A percentile compares a stretch with the other conserved stretches of the same genome.
phyloP scores from a whole-genome alignment of 371 early-diverging fungal species.

The Thermomucor indicae-seudaticae region DNA sequence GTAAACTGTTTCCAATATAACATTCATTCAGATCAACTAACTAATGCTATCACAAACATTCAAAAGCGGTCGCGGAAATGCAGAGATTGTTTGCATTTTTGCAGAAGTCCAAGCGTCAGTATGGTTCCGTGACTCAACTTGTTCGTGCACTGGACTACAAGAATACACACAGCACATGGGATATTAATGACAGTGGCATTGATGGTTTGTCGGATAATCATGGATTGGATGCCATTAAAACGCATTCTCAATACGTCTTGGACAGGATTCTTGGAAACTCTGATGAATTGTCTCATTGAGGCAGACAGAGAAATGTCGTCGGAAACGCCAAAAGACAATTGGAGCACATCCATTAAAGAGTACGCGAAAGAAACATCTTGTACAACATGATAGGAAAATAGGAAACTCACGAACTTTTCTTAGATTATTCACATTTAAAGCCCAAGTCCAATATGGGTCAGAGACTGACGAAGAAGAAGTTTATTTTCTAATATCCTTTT shows the following conservation, averaged over 20 bases:
- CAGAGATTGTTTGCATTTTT: conserved; percentile 24
- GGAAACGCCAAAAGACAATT: background rate
- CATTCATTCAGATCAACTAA: too few species aligned
- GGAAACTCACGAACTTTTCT: background rate
- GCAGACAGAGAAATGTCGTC: background rate
- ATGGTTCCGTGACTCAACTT: conserved; percentile 5
- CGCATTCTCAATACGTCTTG: background rate
- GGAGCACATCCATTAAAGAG: background rate
- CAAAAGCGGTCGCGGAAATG: too few species aligned
- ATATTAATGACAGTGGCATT: conserved; percentile 2
- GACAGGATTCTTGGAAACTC: background rate
- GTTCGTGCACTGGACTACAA: background rate
- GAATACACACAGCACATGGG: conserved; percentile 10
- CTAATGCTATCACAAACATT: too few species aligned
- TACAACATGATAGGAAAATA: too few species aligned
- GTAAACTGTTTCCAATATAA: too few species aligned
- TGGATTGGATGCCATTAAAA: background rate
- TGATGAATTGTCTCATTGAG: background rate
- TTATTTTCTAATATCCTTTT: conserved; percentile 8
- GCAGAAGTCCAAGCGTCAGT: conserved; percentile 3
- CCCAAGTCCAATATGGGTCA: conserved; percentile 9
- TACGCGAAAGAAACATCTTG: too few species aligned
- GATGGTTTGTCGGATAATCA: background rate
- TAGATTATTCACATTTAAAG: conserved; percentile 15
- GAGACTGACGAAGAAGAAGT: conserved; percentile 14